Evolutionary conservation across 164 flowering plant species (phyloP), one percentile per base, ranked within the genome.

Genomic region (Vitis rupestris): DNA sequence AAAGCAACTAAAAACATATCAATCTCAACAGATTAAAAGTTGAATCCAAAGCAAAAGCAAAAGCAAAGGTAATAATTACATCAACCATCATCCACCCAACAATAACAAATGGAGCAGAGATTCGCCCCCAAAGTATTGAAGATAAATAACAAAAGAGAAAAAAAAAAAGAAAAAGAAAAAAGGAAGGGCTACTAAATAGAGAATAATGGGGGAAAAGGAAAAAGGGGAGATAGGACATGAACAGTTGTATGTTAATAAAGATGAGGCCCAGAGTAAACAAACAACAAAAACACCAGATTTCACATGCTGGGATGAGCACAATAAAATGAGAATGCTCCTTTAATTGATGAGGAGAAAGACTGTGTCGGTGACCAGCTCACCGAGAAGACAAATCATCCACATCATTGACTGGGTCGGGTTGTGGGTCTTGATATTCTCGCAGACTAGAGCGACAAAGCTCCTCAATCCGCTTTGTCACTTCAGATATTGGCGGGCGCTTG

Each of bases 401-500:
- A 30, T 55, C 66, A n/a, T 49, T 61, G 59, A 63, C 59, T 17
- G 11, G 49, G 27, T 77, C 76, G 0, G 64, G 71, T 29, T 69
- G 75, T 31, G 52, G 63, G 19, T 67, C 67, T 62, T 72, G 59
- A 16, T 70, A 68, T 51, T 71, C 80, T 30, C n/a, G 30, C 50
- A 66, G 7, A 70, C 79, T 79, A 2, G 83, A 77, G 0, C 61
- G 76, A 13, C 80, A 23, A 7, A 87, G 75, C 53, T 76, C 82
- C 47, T 83, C 80, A 10, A 87, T 83, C 9, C 73, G 74, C 44
- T n/a, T 64, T 0, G 68, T 68, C 14, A 83, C 86, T 48, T 82
- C 83, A 9, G 78, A 29, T 76, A 87, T 87, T 12, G 81, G 11
- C 12, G 91, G 91, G 1, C 91, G 82, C 1, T 72, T 80, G 50